phyloP scores from a whole-genome alignment of 345 rosid genomes.

The Eucalyptus globulus region DNA sequence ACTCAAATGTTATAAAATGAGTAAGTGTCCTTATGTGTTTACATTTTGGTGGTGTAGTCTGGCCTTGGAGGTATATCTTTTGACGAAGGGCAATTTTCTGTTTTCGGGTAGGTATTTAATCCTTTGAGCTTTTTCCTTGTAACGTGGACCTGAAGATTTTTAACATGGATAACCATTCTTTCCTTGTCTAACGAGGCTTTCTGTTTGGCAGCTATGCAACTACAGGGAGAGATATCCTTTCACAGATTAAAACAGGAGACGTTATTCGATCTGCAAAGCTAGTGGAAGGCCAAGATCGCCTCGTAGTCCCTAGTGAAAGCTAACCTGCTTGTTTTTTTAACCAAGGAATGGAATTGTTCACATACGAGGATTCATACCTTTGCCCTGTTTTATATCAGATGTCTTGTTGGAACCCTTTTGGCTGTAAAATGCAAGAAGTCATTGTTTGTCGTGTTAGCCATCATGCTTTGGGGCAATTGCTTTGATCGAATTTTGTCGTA shows the following conservation, averaged over 20 bases:
- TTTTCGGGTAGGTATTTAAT: conserved; percentile 48
- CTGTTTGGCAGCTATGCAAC: conserved; percentile 40
- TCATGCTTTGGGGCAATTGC: neutral
- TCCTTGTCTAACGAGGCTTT: neutral
- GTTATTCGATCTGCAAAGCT: conserved; percentile 61
- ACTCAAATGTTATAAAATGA: neutral
- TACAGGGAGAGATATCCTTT: conserved; percentile 59
- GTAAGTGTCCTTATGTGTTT: neutral
- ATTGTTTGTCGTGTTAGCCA: neutral
- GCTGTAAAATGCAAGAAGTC: no score
- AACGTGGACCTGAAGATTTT: neutral
- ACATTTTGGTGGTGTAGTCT: conserved; percentile 20
- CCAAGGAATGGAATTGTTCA: neutral
- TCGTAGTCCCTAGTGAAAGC: conserved; percentile 44
- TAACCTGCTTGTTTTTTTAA: neutral
- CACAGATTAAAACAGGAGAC: conserved; percentile 80
- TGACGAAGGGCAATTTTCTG: conserved; percentile 94
- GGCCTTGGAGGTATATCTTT: conserved; percentile 95
- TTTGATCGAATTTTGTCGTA: neutral
- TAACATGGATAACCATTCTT: neutral
- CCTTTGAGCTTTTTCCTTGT: neutral
- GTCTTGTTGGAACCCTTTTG: no score
- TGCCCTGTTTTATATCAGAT: neutral
- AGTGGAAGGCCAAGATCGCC: conserved; percentile 70
- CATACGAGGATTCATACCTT: neutral